A percentile compares a stretch with the other conserved stretches of the same genome.
These are phyloP conservation scores for Rutstroemia sydowiana DNA, from an alignment of 2,329 filamentous ascomycete species.

Conservation along the genomic window DNA sequence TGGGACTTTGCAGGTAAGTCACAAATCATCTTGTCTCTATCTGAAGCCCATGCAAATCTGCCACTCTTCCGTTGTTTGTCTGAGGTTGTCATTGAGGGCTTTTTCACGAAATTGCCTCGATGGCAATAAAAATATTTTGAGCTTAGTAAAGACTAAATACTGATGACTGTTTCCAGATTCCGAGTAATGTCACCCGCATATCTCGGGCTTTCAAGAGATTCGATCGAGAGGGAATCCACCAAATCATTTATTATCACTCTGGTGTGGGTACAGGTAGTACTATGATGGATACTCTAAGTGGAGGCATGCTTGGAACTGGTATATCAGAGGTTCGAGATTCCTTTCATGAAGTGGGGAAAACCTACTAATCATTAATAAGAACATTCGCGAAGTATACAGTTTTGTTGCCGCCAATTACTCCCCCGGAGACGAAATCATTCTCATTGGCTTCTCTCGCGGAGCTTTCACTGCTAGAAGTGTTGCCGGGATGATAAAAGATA, in stretches of 20 bases:
- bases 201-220: constrained; percentile 47
- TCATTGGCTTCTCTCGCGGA: constrained; percentile 36
- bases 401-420: constrained; percentile 37
- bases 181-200: constrained; percentile 54
- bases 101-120: too few species aligned
- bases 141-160: background rate
- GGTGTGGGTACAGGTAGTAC: constrained; percentile 50
- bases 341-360: background rate
- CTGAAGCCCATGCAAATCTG: background rate
- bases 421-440: constrained; percentile 35
- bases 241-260: constrained; percentile 55
- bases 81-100: too few species aligned
- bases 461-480: constrained; percentile 36
- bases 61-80: background rate
- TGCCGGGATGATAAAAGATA: constrained; percentile 28
- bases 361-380: constrained; percentile 35
- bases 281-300: constrained; percentile 42
- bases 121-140: too few species aligned
- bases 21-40: background rate
- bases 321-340: constrained; percentile 31
- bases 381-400: constrained; percentile 42
- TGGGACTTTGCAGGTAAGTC: constrained; percentile 33
- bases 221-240: constrained; percentile 42
- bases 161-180: constrained; percentile 38
- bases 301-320: constrained; percentile 48